Conservation (phyloP, 2,329 filamentous ascomycete genomes). For the Claviceps quebecensis region DNA sequence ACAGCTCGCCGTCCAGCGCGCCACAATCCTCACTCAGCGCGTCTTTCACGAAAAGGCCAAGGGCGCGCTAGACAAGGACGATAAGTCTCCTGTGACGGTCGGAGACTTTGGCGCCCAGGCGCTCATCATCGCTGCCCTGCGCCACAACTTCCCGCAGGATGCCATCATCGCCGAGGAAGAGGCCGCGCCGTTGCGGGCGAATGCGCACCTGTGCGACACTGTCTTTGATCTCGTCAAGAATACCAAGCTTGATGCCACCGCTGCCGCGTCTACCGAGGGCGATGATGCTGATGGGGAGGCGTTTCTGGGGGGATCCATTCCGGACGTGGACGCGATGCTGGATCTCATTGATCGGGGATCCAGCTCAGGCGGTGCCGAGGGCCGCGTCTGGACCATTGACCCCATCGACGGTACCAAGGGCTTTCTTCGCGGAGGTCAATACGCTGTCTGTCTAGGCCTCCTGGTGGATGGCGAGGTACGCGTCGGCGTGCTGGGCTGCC, state of each 20-base stretch:
- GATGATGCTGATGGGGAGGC: constrained; percentile 41
- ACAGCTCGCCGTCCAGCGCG: constrained; percentile 78
- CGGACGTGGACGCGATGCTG: constrained; percentile 52
- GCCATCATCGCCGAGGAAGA: constrained; percentile 94
- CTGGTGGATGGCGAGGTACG: constrained; percentile 90
- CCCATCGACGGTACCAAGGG: constrained; percentile 97
- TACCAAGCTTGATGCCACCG: constrained; percentile 39
- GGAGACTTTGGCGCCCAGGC: constrained; percentile 97
- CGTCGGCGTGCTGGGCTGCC: constrained; percentile 87
- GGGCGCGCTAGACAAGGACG: constrained; percentile 78
- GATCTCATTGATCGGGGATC: constrained; percentile 53
- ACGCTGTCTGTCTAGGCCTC: constrained; percentile 84
- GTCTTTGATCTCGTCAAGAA: constrained; percentile 74
- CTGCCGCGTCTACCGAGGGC: constrained; percentile 10
- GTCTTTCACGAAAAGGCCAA: constrained; percentile 72
- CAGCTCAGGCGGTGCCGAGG: constrained; percentile 56
- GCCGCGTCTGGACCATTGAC: constrained; percentile 90
- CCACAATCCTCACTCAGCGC: constrained; percentile 36
- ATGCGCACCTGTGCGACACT: constrained; percentile 48
- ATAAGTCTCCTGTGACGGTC: constrained; percentile 93
- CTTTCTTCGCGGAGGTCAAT: constrained; percentile 90
- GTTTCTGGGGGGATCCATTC: constrained; percentile 52
- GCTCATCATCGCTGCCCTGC: constrained; percentile 82
- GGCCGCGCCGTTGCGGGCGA: constrained; percentile 60
- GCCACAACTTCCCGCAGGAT: constrained; percentile 78